Conservation (phyloP, 129 eudicot species). For the Flaveria ramosissima region DNA sequence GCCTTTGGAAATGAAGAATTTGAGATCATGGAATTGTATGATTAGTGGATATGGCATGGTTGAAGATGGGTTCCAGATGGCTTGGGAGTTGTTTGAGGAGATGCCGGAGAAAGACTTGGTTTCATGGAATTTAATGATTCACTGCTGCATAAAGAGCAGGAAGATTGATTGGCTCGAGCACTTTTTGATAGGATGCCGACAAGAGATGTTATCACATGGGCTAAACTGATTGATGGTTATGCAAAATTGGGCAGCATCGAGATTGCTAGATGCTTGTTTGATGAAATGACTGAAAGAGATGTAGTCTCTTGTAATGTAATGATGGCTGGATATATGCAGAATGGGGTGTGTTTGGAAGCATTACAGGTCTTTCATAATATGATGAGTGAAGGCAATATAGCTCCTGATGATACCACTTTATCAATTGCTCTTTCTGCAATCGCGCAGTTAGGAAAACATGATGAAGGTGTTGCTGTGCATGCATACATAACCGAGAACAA, state of each 20-base stretch:
- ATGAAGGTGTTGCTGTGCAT: constrained; percentile 60
- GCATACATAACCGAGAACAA: constrained; percentile 39
- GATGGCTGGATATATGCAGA: constrained; percentile 74
- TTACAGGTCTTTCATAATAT: constrained; percentile 51
- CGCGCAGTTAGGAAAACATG: constrained; percentile 51
- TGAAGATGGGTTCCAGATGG: constrained; percentile 49
- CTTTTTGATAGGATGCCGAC: constrained; percentile 62
- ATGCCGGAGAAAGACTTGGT: constrained; percentile 75
- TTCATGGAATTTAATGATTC: constrained; percentile 74
- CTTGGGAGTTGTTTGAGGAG: constrained; percentile 60
- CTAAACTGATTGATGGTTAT: constrained; percentile 67
- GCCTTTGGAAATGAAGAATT: constrained; percentile 57
- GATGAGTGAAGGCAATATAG: constrained; percentile 27
- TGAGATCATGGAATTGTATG: constrained; percentile 77
- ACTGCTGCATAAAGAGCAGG: constrained; percentile 54
- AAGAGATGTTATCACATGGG: constrained; percentile 66
- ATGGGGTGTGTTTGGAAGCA: constrained; percentile 51
- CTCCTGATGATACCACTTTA: constrained; percentile 59
- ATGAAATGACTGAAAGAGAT: constrained; percentile 65
- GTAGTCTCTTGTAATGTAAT: constrained; percentile 69
- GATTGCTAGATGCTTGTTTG: constrained; percentile 61
- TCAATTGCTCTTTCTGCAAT: constrained; percentile 65
- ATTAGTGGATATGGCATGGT: constrained; percentile 49
- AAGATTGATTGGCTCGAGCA: constrained; percentile 47
- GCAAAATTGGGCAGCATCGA: constrained; percentile 57